phyloP scores from a whole-genome alignment of 495 filamentous ascomycete genomes.

The Hypoxylon trugodes region DNA sequence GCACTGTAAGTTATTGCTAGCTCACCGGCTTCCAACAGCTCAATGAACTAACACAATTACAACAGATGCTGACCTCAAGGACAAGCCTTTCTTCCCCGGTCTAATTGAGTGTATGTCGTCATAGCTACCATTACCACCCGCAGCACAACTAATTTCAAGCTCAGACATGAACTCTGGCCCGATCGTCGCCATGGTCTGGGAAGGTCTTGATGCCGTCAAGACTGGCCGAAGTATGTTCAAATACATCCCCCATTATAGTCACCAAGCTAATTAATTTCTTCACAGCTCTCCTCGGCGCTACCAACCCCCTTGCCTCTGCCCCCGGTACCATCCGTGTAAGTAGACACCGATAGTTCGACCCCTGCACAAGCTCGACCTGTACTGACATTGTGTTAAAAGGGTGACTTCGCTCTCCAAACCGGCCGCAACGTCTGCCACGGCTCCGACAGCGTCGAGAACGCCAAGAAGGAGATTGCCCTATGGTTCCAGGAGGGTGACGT shows the following conservation, averaged over 20 bases:
- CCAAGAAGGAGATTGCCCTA: conserved; percentile 98
- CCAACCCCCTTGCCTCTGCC: conserved; percentile 91
- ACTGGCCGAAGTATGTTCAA: conserved; percentile 80
- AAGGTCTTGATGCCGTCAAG: conserved; percentile 97
- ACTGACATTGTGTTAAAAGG: conserved; percentile 13
- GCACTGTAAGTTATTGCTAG: conserved; percentile 69
- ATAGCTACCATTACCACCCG: conserved; percentile 8
- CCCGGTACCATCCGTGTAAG: conserved; percentile 95
- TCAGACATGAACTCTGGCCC: conserved; percentile 97
- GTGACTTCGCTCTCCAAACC: conserved; percentile 62
- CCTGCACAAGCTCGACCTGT: conserved; percentile 13
- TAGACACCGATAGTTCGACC: conserved; percentile 43
- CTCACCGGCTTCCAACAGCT: background rate
- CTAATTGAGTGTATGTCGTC: conserved; percentile 77
- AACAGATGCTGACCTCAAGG: conserved; percentile 81
- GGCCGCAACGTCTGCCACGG: conserved; percentile 99
- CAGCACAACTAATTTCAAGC: conserved; percentile 32
- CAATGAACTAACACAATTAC: conserved; percentile 43
- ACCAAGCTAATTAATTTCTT: conserved; percentile 31
- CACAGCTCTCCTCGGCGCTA: conserved; percentile 89
- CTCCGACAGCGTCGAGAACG: conserved; percentile 96
- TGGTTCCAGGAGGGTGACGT: conserved; percentile 93
- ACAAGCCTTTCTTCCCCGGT: conserved; percentile 96
- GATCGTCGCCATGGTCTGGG: conserved; percentile 99
- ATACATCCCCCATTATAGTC: background rate